Conservation (phyloP, 805 yeast genomes). For the Candida ovalis region DNA sequence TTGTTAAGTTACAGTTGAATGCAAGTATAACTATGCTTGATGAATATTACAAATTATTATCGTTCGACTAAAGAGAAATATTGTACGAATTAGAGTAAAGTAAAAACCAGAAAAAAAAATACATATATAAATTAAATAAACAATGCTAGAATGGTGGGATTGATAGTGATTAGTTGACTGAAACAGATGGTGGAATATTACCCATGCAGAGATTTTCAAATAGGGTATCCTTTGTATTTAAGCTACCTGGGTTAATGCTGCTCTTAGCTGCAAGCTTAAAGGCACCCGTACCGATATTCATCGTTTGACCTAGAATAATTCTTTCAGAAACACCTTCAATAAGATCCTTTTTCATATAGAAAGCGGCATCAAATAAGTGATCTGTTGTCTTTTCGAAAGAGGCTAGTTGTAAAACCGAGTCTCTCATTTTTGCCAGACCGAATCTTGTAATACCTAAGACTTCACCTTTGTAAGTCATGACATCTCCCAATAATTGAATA, state of each 20-base stretch:
- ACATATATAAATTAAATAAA: not conserved
- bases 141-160: not conserved
- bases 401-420: slow-evolving; percentile 93
- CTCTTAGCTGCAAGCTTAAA: slow-evolving; percentile 75
- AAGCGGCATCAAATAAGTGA: slow-evolving; percentile 96
- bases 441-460: slow-evolving; percentile 97
- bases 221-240: slow-evolving; percentile 39
- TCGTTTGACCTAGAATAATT: slow-evolving; percentile 95
- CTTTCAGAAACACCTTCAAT: slow-evolving; percentile 98
- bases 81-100: not conserved
- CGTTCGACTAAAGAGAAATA: not conserved
- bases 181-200: slow-evolving; percentile 13
- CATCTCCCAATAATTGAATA: slow-evolving; percentile 94
- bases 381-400: slow-evolving; percentile 98
- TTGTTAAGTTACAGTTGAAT: no score
- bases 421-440: slow-evolving; percentile 98
- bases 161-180: slow-evolving; percentile 8
- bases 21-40: no score
- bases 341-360: slow-evolving; percentile 92
- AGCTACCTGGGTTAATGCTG: slow-evolving; percentile 34
- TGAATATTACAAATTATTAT: no score
- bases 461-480: slow-evolving; percentile 98
- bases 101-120: not conserved
- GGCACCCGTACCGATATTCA: slow-evolving; percentile 97
- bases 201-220: slow-evolving; percentile 42